phyloP scores from a whole-genome alignment of 257 asterid species.

The Solanum commersonii region DNA sequence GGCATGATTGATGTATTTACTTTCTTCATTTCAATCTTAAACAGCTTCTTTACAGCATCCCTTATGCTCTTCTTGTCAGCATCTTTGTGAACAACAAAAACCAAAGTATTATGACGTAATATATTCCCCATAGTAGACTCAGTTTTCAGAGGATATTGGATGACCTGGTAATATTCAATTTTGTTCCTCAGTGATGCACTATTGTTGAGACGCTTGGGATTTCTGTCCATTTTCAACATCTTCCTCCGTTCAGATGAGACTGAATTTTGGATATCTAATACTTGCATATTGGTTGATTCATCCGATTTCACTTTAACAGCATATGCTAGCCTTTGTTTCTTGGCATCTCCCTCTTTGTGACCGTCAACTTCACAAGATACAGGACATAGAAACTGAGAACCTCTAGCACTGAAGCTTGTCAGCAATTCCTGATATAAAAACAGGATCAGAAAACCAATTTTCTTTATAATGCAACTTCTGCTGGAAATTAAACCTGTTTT shows the following conservation, averaged over 20 bases:
- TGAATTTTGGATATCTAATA: neutral
- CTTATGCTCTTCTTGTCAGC: conserved; percentile 61
- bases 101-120: conserved; percentile 39
- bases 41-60: conserved; percentile 36
- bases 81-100: conserved; percentile 52
- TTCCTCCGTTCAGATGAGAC: conserved; percentile 4
- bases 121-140: conserved; percentile 46
- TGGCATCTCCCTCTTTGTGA: neutral
- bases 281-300: conserved; percentile 2
- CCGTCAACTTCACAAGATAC: neutral
- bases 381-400: neutral
- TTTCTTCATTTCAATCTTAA: conserved; percentile 32
- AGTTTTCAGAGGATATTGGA: conserved; percentile 45
- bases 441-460: neutral
- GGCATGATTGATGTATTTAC: conserved; percentile 54
- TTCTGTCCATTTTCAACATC: conserved; percentile 17
- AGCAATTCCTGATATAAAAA: neutral
- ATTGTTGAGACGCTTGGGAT: conserved; percentile 26
- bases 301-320: neutral
- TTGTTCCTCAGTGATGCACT: conserved; percentile 15
- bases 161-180: conserved; percentile 26
- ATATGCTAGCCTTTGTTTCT: neutral
- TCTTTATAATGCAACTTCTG: neutral
- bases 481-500: neutral
- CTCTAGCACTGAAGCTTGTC: neutral